Percentiles rank a stretch among this genome's conserved stretches.
Evolutionary conservation across 345 rosid species (phyloP).

Genomic region (Eucalyptus coolabah): DNA sequence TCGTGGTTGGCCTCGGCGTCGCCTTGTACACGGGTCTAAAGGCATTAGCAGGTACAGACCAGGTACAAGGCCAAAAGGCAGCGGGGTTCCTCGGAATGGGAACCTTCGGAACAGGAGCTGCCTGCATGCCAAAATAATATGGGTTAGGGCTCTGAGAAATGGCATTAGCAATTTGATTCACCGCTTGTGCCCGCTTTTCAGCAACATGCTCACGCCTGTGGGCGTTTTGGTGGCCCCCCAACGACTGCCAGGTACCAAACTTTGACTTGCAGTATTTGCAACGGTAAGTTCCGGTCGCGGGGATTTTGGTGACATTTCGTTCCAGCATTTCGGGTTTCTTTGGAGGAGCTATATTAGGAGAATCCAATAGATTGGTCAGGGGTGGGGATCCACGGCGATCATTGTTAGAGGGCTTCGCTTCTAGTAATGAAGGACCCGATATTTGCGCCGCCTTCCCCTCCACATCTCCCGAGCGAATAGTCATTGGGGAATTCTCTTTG

Average conservation of each 20-base stretch:
- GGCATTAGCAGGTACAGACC: not conserved
- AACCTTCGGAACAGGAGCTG: not conserved
- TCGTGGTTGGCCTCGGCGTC: not conserved
- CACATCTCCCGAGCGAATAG: not conserved
- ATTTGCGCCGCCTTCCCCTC: not conserved
- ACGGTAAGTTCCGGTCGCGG: not conserved
- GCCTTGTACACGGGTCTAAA: not conserved
- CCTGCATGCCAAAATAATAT: not conserved
- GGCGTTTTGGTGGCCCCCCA: not conserved
- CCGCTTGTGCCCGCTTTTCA: not conserved
- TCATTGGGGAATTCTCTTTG: not conserved
- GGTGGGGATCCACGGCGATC: not conserved
- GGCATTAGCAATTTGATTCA: not conserved
- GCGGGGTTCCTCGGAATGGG: not conserved
- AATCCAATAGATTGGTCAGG: not conserved
- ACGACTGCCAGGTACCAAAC: not conserved
- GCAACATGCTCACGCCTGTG: not conserved
- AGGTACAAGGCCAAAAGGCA: not conserved
- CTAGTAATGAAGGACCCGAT: not conserved
- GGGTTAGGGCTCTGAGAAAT: not conserved
- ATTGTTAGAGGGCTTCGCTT: not conserved
- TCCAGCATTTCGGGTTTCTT: not conserved
- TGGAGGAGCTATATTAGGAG: not conserved
- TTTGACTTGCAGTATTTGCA: not conserved
- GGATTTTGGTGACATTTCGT: not conserved